Evolutionary conservation across 768 basidiomycete genomes (phyloP).

Genomic region (Pholiota molesta): DNA sequence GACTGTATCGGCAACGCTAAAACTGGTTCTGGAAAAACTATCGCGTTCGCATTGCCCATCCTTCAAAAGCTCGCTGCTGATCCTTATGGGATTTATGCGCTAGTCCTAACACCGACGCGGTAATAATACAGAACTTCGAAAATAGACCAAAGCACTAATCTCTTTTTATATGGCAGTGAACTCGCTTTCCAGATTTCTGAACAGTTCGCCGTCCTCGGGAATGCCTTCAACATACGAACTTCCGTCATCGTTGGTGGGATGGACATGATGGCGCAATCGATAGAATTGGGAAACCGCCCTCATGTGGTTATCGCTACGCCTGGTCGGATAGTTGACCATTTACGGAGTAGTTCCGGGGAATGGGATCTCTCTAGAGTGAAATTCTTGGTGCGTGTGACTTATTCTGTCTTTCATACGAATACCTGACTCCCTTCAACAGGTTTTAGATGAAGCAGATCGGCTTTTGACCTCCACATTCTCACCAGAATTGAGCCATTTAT

Average conservation of each 20-base stretch:
- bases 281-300: constrained; percentile 82
- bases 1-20: constrained; percentile 99
- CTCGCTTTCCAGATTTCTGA: constrained; percentile 97
- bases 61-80: constrained; percentile 85
- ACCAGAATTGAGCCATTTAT: constrained; percentile 79
- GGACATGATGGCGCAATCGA: constrained; percentile 96
- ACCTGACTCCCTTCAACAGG: constrained; percentile 43
- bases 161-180: constrained; percentile 42
- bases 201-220: constrained; percentile 91
- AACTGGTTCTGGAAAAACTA: constrained; percentile 97
- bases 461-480: constrained; percentile 89
- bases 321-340: constrained; percentile 89
- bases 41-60: constrained; percentile 96
- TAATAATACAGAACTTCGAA: constrained; percentile 32
- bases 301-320: constrained; percentile 97
- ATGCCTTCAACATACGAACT: constrained; percentile 78
- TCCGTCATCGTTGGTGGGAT: constrained; percentile 95
- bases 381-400: constrained; percentile 64
- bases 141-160: not conserved
- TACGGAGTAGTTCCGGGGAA: constrained; percentile 75
- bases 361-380: constrained; percentile 87
- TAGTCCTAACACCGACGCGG: constrained; percentile 96
- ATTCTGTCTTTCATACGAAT: not conserved
- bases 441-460: constrained; percentile 96
- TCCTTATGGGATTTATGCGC: constrained; percentile 93